Base-by-base conservation (phyloP, 495 filamentous ascomycete species). In the Hyaloscypha finlandica region DNA sequence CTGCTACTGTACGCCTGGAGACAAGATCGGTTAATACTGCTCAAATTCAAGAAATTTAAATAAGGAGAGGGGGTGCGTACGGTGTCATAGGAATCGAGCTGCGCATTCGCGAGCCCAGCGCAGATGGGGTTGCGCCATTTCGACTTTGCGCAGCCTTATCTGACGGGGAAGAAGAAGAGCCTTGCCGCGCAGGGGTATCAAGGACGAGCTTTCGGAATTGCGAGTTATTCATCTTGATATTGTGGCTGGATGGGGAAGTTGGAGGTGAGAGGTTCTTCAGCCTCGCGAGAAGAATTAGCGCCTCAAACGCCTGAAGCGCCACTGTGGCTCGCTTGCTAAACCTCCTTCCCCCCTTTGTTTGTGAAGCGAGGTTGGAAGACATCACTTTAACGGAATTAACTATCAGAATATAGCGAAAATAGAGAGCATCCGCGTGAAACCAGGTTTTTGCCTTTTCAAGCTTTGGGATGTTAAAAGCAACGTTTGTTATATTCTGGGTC, bases 181-280 rank as follows among this genome's bases (percentile, higher is more conserved):
- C 68, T 69, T 70, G 70, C 62, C 68, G 59, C 54, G 66, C 63
- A 48, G 76, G 60, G 70, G 73, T 71, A 81, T 84, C 84, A 51
- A 87, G 79, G 9, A 99, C 74, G n/a, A 99, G 86, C 63, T 90
- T 89, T 59, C 95, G 93, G 75, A 99, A 99, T 75, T 99, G 92
- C 20, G 91, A 85, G 85, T 98, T 97, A 76, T 99, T 97, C 95
- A 99, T 99, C 64, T 54, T 75, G 70, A 16, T 16, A 42, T 57
- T 56, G 20, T 30, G 29, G 16, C 16, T 16, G 16, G 42, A 48
- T 37, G 6, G 42, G 16, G 3, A 19, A 48, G 42, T 19, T 48
- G 42, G 4, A 19, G 16, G 4, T 14, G 42, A 19, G 22, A 29
- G 11, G 53, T 56, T 56, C 22, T 48, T 62, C 59, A 42, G 59